Evolutionary conservation across 1,284 basidiomycete genomes (phyloP).

Genomic region (Puccinia hordei): DNA sequence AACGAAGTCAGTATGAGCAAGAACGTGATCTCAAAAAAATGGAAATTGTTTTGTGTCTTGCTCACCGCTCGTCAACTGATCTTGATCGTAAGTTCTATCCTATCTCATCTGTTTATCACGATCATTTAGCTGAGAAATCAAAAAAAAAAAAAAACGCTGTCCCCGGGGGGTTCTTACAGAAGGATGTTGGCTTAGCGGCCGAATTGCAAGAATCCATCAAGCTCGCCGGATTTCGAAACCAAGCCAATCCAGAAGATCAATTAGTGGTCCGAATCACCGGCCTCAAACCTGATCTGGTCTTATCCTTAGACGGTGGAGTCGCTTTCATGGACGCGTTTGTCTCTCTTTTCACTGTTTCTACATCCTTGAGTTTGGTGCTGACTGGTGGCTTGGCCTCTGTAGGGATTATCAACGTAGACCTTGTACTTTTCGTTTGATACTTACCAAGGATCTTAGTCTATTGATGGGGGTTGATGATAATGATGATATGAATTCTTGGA

Average conservation of each 20-base stretch:
- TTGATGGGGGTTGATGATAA: conserved; percentile 76
- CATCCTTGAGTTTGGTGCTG: not conserved
- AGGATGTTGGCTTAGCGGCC: conserved; percentile 20
- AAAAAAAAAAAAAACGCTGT: not conserved
- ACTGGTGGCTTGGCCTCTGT: conserved; percentile 63
- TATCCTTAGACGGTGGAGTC: conserved; percentile 75
- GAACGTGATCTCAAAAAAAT: conserved; percentile 76
- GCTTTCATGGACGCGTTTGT: conserved; percentile 71
- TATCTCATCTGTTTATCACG: too few species aligned
- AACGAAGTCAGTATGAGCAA: conserved; percentile 59
- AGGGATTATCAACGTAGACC: conserved; percentile 63
- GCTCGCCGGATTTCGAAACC: conserved; percentile 25
- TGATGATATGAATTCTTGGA: conserved; percentile 84
- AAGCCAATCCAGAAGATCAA: conserved; percentile 20
- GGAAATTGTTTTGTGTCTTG: conserved; percentile 82
- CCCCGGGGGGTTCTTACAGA: too few species aligned
- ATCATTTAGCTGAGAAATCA: too few species aligned
- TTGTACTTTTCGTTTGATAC: conserved; percentile 76
- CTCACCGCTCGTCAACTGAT: conserved; percentile 87
- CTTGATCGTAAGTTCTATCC: conserved; percentile 65
- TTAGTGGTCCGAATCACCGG: conserved; percentile 59
- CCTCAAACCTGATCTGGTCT: conserved; percentile 82
- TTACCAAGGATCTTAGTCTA: conserved; percentile 75
- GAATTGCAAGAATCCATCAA: conserved; percentile 34
- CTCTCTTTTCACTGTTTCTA: not conserved